These are phyloP conservation scores for Mollisiaceae sp. DNA, from an alignment of 2,329 filamentous ascomycete species.

Conservation along the genomic window DNA sequence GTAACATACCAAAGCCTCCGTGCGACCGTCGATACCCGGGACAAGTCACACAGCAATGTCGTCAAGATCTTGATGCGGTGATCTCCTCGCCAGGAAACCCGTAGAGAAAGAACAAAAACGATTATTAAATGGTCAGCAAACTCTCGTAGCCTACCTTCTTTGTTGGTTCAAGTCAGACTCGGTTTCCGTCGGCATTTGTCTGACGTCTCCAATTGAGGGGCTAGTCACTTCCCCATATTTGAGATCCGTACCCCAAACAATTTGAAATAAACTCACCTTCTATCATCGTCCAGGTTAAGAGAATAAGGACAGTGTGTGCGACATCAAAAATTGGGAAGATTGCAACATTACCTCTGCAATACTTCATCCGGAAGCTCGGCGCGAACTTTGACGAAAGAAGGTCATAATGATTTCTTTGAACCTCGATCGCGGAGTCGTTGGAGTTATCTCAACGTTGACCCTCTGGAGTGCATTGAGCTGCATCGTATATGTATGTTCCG, in stretches of 20 bases:
- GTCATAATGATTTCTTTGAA: slow-evolving; percentile 4
- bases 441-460: neutral
- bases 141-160: neutral
- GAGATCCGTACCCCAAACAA: neutral
- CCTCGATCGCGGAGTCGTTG: neutral
- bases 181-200: slow-evolving; percentile 4
- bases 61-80: neutral
- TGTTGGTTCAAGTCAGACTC: neutral
- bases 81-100: neutral
- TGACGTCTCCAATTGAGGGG: neutral
- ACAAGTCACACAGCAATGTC: slow-evolving; percentile 6
- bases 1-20: neutral
- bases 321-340: neutral
- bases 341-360: neutral
- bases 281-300: neutral
- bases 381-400: neutral
- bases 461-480: neutral
- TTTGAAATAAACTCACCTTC: neutral
- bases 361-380: neutral
- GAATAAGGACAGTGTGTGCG: neutral
- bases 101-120: neutral
- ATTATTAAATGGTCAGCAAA: neutral
- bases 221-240: neutral
- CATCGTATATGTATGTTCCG: neutral
- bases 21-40: slow-evolving; percentile 6